Evolutionary conservation across 805 yeast species (phyloP).

Genomic region (Pichia ethanolica): DNA sequence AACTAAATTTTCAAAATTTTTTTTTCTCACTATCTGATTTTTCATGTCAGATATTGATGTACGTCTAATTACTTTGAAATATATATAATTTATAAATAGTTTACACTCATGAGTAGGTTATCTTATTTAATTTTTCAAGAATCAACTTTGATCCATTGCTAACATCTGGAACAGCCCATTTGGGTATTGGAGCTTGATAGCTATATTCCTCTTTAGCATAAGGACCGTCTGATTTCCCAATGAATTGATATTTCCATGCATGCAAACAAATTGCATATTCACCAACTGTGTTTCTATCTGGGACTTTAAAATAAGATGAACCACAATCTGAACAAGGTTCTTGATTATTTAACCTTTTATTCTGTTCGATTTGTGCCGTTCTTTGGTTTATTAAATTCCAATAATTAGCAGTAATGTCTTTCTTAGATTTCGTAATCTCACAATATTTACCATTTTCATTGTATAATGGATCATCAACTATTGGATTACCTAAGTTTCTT

Average conservation of each 20-base stretch:
- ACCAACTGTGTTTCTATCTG: conserved; percentile 15
- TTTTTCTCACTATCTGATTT: no score
- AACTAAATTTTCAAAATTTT: no score
- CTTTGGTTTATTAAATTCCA: conserved; percentile 10
- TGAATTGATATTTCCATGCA: conserved; percentile 29
- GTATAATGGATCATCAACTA: conserved; percentile 27
- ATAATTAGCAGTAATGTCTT: not conserved
- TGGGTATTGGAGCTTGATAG: not conserved
- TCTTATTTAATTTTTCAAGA: no score
- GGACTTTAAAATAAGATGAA: conserved; percentile 19
- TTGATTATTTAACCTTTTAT: conserved; percentile 11
- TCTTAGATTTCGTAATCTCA: not conserved
- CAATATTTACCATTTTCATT: conserved; percentile 1
- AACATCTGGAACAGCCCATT: not conserved
- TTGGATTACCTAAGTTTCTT: conserved; percentile 35
- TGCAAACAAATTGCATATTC: conserved; percentile 36
- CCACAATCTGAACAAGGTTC: conserved; percentile 28
- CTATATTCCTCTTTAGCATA: not conserved
- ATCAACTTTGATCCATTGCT: not conserved
- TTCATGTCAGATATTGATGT: no score
- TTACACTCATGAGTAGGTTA: no score
- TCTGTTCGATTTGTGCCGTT: conserved; percentile 11
- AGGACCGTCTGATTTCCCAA: not conserved
- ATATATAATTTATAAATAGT: no score
- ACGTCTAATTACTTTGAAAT: no score